Percentiles rank a stretch among this genome's conserved stretches.
Conservation (phyloP, 208 protist species). For the Wallacemonas rigidus region DNA sequence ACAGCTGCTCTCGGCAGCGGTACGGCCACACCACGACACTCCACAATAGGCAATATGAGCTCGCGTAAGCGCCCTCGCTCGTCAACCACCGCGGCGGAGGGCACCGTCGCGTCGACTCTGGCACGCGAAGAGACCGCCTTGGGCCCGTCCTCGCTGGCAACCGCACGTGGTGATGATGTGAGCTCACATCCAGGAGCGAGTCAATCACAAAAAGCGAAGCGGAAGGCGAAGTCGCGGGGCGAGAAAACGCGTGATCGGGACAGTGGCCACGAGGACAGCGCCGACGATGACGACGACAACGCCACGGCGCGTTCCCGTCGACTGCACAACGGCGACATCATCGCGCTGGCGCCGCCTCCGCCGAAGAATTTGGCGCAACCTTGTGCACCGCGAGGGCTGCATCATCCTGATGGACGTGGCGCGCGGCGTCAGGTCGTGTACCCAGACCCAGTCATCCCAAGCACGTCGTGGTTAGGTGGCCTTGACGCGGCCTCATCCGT, state of each 20-base stretch:
- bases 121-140: no score
- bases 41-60: neutral
- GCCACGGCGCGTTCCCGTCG: neutral
- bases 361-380: constrained; percentile 13
- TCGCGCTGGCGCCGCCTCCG: constrained; percentile 4
- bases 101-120: no score
- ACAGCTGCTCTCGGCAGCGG: no score
- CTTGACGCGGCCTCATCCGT: neutral
- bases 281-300: neutral
- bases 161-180: neutral
- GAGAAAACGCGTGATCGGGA: neutral
- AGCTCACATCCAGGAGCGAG: neutral
- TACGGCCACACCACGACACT: no score
- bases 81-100: no score
- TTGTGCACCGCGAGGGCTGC: neutral
- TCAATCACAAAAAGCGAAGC: neutral
- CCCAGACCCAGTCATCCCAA: constrained; percentile 13
- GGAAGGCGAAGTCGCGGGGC: neutral
- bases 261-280: neutral
- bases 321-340: constrained; percentile 15
- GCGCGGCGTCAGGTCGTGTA: constrained; percentile 18
- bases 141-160: neutral
- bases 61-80: constrained; percentile 2
- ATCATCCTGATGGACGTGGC: neutral
- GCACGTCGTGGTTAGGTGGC: neutral